Base-by-base conservation (phyloP, 495 filamentous ascomycete species). In the Neurospora hispaniola region DNA sequence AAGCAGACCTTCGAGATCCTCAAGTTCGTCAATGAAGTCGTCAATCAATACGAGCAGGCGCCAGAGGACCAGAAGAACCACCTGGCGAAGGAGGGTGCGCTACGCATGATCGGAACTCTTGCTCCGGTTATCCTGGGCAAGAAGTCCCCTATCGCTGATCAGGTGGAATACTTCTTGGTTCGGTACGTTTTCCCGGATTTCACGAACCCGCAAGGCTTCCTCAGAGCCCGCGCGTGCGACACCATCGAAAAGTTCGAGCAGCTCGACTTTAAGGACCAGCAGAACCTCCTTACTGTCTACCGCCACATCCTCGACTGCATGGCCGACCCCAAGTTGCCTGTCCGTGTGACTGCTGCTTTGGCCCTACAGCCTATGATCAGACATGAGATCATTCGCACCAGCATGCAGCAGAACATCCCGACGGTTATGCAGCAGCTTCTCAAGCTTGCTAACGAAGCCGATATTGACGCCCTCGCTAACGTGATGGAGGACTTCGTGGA, bases 401-500 rank as follows among this genome's bases (percentile, higher is more conserved):
- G 90, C 75, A 98, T 99, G 96, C 94, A 97, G 82, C 89, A 95
- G 78, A 97, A 93, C 81, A 99, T 99, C 71, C 94, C 96, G n/a
- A 94, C 97, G 78, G 98, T 99, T 79, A 99, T 99, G 96, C 96
- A 99, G 82, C 94, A 98, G 81, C 85, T 99, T 18, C 87, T 99
- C 41, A 98, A 98, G 83, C 84, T 99, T 73, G 95, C 96, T 38
- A 97, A 97, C 78, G 94, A 97, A 82, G 94, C 94, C 62, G 94
- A 97, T 76, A 94, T 97, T 70, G 94, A 97, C 81, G 93, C 94
- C 20, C 82, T 97, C 23, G 93, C 94, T n/a, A 97, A 97, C 76
- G 94, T 97, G n/a, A 97, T 97, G 96, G 96, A 99, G 80, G 96
- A 99, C 77, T 98, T 98, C 80, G 96, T 99, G 70, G 96, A 99